Evolutionary conservation across 2,329 filamentous ascomycete genomes (phyloP).

Genomic region (Hypoxylon sp.): DNA sequence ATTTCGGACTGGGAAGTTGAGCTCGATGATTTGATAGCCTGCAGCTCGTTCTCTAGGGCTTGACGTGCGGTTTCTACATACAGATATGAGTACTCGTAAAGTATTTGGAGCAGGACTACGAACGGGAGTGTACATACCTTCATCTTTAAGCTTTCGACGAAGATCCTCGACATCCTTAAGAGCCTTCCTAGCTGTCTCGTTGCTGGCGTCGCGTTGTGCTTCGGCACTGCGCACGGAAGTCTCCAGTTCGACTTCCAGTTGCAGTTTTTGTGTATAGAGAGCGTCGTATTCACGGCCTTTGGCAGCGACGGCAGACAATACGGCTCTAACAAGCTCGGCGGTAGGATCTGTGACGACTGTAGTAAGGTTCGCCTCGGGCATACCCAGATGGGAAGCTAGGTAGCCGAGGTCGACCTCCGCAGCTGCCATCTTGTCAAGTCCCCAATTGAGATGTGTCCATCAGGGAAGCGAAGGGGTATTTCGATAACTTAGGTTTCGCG

Average conservation of each 20-base stretch:
- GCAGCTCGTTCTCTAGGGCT: slow-evolving; percentile 84
- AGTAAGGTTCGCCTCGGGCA: slow-evolving; percentile 75
- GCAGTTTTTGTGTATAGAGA: slow-evolving; percentile 88
- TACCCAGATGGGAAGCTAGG: slow-evolving; percentile 78
- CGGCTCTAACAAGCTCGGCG: slow-evolving; percentile 79
- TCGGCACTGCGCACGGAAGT: slow-evolving; percentile 88
- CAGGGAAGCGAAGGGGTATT: slow-evolving; percentile 42
- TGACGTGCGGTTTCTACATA: slow-evolving; percentile 80
- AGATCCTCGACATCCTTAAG: slow-evolving; percentile 87
- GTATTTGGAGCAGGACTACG: neutral
- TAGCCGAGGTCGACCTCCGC: slow-evolving; percentile 78
- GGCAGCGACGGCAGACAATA: slow-evolving; percentile 80
- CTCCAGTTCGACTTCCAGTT: slow-evolving; percentile 92
- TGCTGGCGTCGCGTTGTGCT: slow-evolving; percentile 84
- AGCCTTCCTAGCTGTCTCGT: slow-evolving; percentile 84
- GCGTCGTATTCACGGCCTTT: slow-evolving; percentile 89
- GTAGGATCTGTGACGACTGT: slow-evolving; percentile 78
- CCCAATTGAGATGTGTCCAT: slow-evolving; percentile 42
- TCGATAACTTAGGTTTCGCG: slow-evolving; percentile 7
- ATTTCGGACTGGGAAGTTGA: slow-evolving; percentile 82
- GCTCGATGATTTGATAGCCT: slow-evolving; percentile 80
- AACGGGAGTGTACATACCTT: slow-evolving; percentile 70
- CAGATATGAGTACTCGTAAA: slow-evolving; percentile 34
- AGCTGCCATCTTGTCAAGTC: slow-evolving; percentile 68
- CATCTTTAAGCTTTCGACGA: slow-evolving; percentile 82